Evolutionary conservation across 1,139 yeast genomes (phyloP).

Genomic region (Hyphopichia khmerensis): DNA sequence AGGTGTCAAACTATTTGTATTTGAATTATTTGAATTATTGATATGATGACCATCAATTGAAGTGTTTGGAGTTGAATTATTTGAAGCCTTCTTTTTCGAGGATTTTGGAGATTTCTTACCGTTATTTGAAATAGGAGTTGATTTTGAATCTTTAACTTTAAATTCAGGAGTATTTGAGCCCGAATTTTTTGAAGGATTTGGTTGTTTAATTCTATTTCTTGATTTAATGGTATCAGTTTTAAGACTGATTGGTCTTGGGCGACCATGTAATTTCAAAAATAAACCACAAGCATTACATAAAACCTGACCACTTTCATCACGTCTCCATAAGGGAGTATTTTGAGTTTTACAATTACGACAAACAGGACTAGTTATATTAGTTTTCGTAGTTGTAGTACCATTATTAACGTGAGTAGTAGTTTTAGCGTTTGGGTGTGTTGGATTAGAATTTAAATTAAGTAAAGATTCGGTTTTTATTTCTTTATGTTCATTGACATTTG

Average conservation of each 20-base stretch:
- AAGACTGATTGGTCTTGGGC: conserved; percentile 86
- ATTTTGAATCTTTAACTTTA: conserved; percentile 34
- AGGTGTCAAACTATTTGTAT: conserved; percentile 23
- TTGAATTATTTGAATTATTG: conserved; percentile 9
- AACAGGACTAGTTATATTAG: conserved; percentile 61
- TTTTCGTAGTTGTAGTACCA: conserved; percentile 46
- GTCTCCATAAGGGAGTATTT: conserved; percentile 92
- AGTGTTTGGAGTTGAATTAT: conserved; percentile 9
- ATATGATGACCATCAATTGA: conserved; percentile 5
- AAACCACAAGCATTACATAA: conserved; percentile 95
- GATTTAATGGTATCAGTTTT: conserved; percentile 92
- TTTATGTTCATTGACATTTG: background rate
- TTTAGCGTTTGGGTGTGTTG: conserved; percentile 50
- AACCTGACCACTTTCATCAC: conserved; percentile 91
- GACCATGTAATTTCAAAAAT: conserved; percentile 85
- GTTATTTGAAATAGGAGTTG: conserved; percentile 5
- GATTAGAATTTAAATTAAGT: conserved; percentile 10
- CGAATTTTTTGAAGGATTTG: conserved; percentile 17
- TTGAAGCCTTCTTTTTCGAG: conserved; percentile 19
- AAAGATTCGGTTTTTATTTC: background rate
- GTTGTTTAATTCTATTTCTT: conserved; percentile 73
- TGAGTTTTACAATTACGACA: conserved; percentile 91
- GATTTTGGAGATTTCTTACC: conserved; percentile 35
- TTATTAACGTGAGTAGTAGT: conserved; percentile 43
- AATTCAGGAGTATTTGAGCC: conserved; percentile 48